phyloP scores from a whole-genome alignment of 2,329 filamentous ascomycete genomes.

The Blumeria hordei region DNA sequence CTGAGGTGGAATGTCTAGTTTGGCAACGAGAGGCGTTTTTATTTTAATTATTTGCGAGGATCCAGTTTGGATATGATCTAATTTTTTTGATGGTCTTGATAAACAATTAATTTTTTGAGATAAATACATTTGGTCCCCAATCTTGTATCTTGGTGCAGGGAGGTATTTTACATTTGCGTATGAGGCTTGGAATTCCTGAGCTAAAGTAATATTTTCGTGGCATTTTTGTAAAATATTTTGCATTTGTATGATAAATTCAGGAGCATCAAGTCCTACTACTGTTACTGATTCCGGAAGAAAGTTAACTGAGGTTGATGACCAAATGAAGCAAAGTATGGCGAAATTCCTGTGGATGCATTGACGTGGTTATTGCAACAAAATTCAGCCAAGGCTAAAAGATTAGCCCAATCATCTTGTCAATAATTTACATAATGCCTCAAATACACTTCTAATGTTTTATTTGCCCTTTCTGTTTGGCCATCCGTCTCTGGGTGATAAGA shows the following conservation, averaged over 20 bases:
- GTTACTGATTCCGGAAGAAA: background rate
- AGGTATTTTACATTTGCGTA: background rate
- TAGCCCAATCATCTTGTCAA: background rate
- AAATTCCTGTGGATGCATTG: background rate
- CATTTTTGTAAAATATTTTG: background rate
- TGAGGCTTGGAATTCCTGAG: background rate
- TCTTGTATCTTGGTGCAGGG: background rate
- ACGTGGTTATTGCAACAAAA: background rate
- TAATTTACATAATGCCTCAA: slow-evolving; percentile 1
- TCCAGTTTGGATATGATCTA: background rate
- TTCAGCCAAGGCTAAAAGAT: background rate
- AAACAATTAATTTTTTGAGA: background rate
- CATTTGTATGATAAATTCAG: background rate
- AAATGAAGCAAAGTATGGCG: background rate
- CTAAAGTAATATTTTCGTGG: background rate
- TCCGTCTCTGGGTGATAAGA: background rate
- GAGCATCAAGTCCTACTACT: background rate
- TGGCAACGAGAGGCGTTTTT: background rate
- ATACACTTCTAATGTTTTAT: background rate
- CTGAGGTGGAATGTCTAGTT: background rate
- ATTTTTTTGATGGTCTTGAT: background rate
- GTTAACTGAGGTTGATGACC: background rate
- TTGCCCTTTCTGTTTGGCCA: background rate
- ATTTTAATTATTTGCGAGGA: background rate
- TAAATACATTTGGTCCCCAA: background rate